phyloP scores from a whole-genome alignment of 345 rosid species.

The Alliaria petiolata region DNA sequence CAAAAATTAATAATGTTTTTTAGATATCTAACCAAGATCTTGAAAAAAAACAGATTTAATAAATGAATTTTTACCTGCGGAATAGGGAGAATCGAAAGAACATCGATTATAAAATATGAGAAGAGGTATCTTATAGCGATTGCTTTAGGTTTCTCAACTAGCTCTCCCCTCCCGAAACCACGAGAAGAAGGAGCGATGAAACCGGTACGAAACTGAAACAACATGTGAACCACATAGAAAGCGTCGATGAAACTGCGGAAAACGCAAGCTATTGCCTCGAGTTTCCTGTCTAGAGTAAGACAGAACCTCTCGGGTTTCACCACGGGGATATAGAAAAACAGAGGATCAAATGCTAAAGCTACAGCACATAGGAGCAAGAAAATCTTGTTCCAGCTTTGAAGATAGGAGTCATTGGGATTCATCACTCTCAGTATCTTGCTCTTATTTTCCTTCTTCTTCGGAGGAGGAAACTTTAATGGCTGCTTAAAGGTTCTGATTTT shows the following conservation, averaged over 20 bases:
- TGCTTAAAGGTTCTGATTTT: constrained; percentile 44
- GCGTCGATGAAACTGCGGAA: constrained; percentile 35
- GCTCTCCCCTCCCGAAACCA: constrained; percentile 41
- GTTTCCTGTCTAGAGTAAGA: constrained; percentile 25
- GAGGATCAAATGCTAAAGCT: constrained; percentile 40
- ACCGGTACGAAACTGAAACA: constrained; percentile 35
- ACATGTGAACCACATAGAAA: constrained; percentile 32
- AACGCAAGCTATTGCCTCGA: constrained; percentile 24
- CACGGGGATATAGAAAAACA: constrained; percentile 36
- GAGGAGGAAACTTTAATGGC: constrained; percentile 22
- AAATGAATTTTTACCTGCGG: constrained; percentile 30
- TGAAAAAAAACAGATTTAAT: neutral
- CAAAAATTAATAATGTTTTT: neutral
- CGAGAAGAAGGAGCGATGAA: constrained; percentile 36
- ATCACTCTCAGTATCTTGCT: constrained; percentile 29
- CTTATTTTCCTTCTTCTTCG: constrained; percentile 5
- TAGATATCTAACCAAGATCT: neutral
- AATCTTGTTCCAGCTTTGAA: constrained; percentile 37
- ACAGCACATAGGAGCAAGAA: constrained; percentile 29
- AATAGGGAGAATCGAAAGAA: constrained; percentile 38
- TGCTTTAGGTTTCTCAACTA: neutral
- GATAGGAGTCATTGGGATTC: constrained; percentile 33
- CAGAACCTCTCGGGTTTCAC: constrained; percentile 16
- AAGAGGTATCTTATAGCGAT: constrained; percentile 34
- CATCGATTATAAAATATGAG: constrained; percentile 30